These are phyloP conservation scores for Diaporthe eres DNA, from an alignment of 2,329 filamentous ascomycete species.

Conservation along the genomic window DNA sequence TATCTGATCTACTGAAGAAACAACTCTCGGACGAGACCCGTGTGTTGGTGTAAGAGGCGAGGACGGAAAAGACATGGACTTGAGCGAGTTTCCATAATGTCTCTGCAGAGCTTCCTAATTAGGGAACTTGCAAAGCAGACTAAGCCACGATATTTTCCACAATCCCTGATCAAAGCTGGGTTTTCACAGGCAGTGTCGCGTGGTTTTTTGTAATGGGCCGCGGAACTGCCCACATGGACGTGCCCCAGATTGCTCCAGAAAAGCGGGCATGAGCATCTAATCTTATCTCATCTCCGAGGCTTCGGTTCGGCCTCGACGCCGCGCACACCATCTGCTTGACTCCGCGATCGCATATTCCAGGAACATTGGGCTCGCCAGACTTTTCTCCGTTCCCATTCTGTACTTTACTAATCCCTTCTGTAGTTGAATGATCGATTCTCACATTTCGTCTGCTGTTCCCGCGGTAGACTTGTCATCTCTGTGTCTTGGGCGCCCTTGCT, in stretches of 20 bases:
- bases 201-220: constrained; percentile 15
- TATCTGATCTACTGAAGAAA: background rate
- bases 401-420: background rate
- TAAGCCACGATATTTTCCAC: background rate
- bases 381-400: background rate
- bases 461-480: background rate
- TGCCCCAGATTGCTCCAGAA: background rate
- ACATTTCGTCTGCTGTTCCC: background rate
- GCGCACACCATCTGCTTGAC: background rate
- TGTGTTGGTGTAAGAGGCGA: background rate
- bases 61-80: background rate
- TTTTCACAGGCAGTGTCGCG: background rate
- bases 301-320: constrained; percentile 1
- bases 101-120: background rate
- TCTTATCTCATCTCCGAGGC: constrained; percentile 34
- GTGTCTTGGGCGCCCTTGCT: background rate
- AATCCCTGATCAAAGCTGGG: background rate
- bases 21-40: background rate
- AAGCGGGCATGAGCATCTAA: constrained; percentile 17
- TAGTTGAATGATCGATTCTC: background rate
- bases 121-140: background rate
- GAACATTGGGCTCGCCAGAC: background rate
- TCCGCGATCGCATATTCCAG: background rate
- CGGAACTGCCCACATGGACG: background rate
- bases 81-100: constrained; percentile 11